Evolutionary conservation across 225 moss, liverwort and hornwort genomes (phyloP), one percentile per base, ranked within the genome.

Genomic region (Anthoceros angustus): DNA sequence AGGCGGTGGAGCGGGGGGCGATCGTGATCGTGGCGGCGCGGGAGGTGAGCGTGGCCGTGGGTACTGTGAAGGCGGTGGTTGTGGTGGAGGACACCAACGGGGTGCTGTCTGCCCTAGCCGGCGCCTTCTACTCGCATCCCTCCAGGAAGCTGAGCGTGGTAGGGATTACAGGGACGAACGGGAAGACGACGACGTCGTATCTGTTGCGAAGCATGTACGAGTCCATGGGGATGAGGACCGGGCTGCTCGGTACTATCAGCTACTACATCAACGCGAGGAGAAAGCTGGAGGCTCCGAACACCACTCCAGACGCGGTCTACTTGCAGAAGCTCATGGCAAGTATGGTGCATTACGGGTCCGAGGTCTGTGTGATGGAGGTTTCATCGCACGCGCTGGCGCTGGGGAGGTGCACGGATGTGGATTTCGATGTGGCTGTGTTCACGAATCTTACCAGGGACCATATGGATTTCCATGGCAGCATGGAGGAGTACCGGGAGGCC

Each of bases 161-260:
- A 18, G 95, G 95, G 48, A 80, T 98, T 43, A 98, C 95, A 26
- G 95, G 95, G 50, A 98, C 95, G 5, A 98, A 98, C 62, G 95
- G 95, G 41, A 98, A 98, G 73, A 92, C 95, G 23, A 98, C 95
- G 8, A 92, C 92, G 4, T 82, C 91, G 12, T 87, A 80, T 62
- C 74, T 98, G 0, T 42, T 98, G 42, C 79, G 88, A 1, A 92
- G 95, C 50, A 87, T 98, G 74, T 98, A 98, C 40, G 95, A 92
- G 66, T 73, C 91, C 0, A 92, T 92, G 95, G 87, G 95, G 11
- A 71, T 77, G 6, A 83, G 71, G 64, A 82, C 88, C 63, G 92
- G 95, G 6, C 84, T 98, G 25, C 67, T 98, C 6, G 95, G 95
- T 9, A 98, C 95, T 14, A 98, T 98, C 50, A 82, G 83, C 12